Base-by-base conservation (phyloP, 2,329 filamentous ascomycete species). In the Domatiomyces catenatus region DNA sequence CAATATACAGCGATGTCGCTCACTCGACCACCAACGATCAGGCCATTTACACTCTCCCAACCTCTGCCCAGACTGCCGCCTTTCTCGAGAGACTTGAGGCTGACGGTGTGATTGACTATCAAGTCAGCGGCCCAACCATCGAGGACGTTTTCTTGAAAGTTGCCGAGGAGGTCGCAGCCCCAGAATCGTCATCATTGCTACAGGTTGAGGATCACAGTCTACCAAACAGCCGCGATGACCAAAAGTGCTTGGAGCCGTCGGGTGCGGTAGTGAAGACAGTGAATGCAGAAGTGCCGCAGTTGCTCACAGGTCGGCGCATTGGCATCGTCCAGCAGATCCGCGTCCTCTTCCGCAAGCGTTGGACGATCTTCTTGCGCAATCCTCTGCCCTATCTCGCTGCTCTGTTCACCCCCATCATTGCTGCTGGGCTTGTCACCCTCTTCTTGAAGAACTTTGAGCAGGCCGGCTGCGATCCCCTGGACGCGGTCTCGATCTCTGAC, bases 121-220 rank as follows among this genome's bases (percentile, higher is more conserved):
- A 88, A 52, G 84, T 94, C 57, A 84, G 84, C 15, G 87, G 87
- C 0, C 90, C 89, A 0, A 93, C 86, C 0, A 88, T 95, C 42
- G 90, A 95, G 63, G 88, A 94, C 58, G 88, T 94, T 0, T 95
- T 95, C 65, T 69, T 95, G 20, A 82, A 86, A 56, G 74, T 94
- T 42, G 86, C 88, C 0, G 85, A 90, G 61, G 88, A 94, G 63
- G 76, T 87, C 52, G 75, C 73, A 26, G 18, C 48, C 1, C 42
- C 49, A 22, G 8, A 47, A 15, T 18, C 22, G 7, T 8, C 19
- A 17, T 43, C 49, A 6, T 26, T 44, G n/a, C 22, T 24, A 3
- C 48, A 48, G 42, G 28, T 47, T 7, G 43, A 47, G 1, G 18
- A 45, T 8, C 52, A 53, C 17, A 48, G 32, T 39, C 26, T 53